Evolutionary conservation across 2,329 filamentous ascomycete species (phyloP).

Genomic region (Diaporthe batatas): DNA sequence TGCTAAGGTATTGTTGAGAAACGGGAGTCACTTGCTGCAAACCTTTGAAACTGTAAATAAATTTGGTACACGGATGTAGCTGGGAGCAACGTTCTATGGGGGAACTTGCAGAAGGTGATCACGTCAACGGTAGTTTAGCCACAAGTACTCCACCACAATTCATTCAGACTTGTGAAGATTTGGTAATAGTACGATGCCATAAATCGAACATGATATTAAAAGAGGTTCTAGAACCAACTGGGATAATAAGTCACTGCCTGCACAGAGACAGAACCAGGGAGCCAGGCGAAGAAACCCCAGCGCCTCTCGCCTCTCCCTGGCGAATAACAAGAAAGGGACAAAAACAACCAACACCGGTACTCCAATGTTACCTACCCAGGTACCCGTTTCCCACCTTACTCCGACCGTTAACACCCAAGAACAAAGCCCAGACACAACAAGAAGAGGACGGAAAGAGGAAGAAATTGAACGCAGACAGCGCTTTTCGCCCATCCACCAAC

Average conservation of each 20-base stretch:
- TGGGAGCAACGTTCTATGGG: too few species aligned
- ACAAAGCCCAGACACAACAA: background rate
- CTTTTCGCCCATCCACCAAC: too few species aligned
- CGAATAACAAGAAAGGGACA: background rate
- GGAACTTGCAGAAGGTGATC: too few species aligned
- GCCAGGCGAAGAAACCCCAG: background rate
- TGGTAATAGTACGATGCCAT: too few species aligned
- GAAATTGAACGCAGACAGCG: background rate
- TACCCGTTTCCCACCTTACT: background rate
- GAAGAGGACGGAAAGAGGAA: too few species aligned
- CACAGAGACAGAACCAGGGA: background rate
- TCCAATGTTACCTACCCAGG: background rate
- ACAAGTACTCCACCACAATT: too few species aligned
- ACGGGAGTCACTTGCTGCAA: background rate
- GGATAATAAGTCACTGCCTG: background rate
- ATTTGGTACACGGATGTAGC: too few species aligned
- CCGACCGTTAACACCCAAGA: background rate
- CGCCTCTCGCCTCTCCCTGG: background rate
- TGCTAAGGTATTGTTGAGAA: background rate
- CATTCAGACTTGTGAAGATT: too few species aligned
- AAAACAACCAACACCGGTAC: background rate
- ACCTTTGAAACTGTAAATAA: background rate
- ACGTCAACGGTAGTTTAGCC: too few species aligned
- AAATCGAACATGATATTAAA: background rate
- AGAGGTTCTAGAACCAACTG: background rate